phyloP scores from a whole-genome alignment of 768 basidiomycete genomes.

The Pleurotus ostreatus region DNA sequence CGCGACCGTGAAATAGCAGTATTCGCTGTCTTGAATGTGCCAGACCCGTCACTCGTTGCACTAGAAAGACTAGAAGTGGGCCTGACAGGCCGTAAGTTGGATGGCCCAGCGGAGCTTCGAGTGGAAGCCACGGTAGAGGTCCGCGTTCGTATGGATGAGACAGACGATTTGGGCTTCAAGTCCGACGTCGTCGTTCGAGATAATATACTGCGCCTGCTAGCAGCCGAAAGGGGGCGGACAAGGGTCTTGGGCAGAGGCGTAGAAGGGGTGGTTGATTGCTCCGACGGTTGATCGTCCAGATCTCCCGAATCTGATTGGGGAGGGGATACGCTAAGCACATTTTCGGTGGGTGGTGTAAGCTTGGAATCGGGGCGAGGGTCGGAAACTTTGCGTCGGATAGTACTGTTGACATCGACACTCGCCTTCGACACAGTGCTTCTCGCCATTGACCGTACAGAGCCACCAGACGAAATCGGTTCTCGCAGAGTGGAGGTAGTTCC shows the following conservation, averaged over 20 bases:
- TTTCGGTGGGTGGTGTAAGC: conserved; percentile 45
- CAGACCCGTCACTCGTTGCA: conserved; percentile 31
- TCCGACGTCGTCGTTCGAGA: conserved; percentile 7
- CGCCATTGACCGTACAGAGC: conserved; percentile 44
- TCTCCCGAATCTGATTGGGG: conserved; percentile 16
- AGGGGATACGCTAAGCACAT: conserved; percentile 14
- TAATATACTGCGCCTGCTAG: background rate
- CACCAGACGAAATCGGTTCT: conserved; percentile 21
- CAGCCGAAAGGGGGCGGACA: background rate
- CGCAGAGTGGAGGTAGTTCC: conserved; percentile 10
- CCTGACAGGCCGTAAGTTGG: conserved; percentile 11
- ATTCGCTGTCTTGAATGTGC: conserved; percentile 43
- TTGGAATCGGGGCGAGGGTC: conserved; percentile 65
- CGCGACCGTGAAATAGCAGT: conserved; percentile 28
- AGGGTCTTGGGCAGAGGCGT: conserved; percentile 9
- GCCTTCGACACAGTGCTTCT: conserved; percentile 32
- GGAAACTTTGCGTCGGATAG: background rate
- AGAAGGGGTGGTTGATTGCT: conserved; percentile 3
- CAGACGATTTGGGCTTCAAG: conserved; percentile 25
- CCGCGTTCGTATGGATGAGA: conserved; percentile 27
- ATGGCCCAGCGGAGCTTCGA: conserved; percentile 11
- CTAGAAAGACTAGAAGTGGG: conserved; percentile 14
- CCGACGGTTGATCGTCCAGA: conserved; percentile 11
- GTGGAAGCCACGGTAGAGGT: conserved; percentile 27
- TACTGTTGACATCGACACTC: background rate